These are phyloP conservation scores for Helicostylum pulchrum DNA, from an alignment of 192 early-diverging fungal genomes.

Conservation along the genomic window DNA sequence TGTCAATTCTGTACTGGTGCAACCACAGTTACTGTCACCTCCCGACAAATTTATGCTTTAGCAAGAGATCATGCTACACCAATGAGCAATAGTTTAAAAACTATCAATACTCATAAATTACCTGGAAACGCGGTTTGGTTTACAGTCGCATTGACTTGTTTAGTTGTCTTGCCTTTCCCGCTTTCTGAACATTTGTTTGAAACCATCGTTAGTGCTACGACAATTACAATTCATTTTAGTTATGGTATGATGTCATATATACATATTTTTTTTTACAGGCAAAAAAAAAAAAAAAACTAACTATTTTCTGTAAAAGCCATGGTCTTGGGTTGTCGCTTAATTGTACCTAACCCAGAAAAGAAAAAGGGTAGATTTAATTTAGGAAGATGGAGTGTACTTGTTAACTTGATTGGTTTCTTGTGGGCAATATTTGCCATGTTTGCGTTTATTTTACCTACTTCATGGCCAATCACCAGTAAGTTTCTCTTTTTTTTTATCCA, in stretches of 20 bases:
- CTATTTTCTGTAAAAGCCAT: constrained; percentile 6
- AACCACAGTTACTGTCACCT: constrained; percentile 42
- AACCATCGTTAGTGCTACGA: constrained; percentile 29
- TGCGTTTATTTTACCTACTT: constrained; percentile 27
- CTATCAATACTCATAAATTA: constrained; percentile 12
- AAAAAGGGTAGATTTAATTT: constrained; percentile 24
- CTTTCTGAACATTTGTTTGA: constrained; percentile 30
- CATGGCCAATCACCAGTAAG: constrained; percentile 30
- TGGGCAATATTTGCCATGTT: constrained; percentile 30
- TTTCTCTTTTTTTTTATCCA: neutral
- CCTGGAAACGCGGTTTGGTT: constrained; percentile 23
- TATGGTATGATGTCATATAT: constrained; percentile 18
- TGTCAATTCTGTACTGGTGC: constrained; percentile 45
- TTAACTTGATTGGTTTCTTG: constrained; percentile 20
- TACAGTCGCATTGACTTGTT: neutral
- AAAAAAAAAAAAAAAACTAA: neutral
- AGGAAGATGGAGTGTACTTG: constrained; percentile 18
- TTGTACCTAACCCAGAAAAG: neutral
- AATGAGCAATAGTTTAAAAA: neutral
- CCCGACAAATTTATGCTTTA: constrained; percentile 49
- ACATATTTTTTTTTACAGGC: neutral
- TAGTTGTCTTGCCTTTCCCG: constrained; percentile 26
- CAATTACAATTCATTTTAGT: constrained; percentile 21
- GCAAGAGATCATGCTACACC: constrained; percentile 46
- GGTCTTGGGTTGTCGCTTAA: constrained; percentile 20